Percentiles rank a stretch among this genome's conserved stretches.
These are phyloP conservation scores for Nigrospora osmanthi DNA, from an alignment of 2,329 filamentous ascomycete genomes.

Conservation along the genomic window DNA sequence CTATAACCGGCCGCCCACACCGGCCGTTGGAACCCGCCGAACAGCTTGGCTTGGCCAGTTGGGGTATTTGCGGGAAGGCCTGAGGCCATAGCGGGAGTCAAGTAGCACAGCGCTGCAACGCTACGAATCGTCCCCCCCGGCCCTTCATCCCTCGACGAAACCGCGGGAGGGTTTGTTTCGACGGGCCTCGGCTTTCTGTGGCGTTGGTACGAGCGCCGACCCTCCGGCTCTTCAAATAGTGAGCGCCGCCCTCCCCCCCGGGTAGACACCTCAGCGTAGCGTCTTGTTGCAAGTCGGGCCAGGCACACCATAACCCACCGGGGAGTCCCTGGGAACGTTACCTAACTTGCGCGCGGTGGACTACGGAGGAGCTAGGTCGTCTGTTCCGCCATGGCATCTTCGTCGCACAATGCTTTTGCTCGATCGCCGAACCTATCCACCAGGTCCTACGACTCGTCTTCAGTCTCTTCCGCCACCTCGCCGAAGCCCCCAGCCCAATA, in stretches of 20 bases:
- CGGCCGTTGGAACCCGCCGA: not conserved
- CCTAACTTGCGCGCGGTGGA: slow-evolving; percentile 22
- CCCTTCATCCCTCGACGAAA: too few relatives aligned
- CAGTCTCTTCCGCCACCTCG: slow-evolving; percentile 54
- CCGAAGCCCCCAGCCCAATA: slow-evolving; percentile 47
- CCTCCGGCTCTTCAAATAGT: too few relatives aligned
- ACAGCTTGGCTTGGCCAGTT: slow-evolving; percentile 1
- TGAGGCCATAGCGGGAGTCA: slow-evolving; percentile 9
- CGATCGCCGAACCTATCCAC: slow-evolving; percentile 55
- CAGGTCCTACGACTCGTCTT: slow-evolving; percentile 57
- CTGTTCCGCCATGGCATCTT: slow-evolving; percentile 41
- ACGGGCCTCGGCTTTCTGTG: too few relatives aligned
- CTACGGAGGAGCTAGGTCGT: slow-evolving; percentile 20
- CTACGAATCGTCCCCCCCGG: not conserved
- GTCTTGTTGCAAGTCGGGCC: too few relatives aligned
- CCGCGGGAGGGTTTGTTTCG: too few relatives aligned
- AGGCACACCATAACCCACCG: slow-evolving; percentile 22
- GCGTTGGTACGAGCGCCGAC: too few relatives aligned
- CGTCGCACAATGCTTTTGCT: slow-evolving; percentile 48
- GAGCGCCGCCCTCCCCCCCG: too few relatives aligned
- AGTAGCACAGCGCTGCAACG: slow-evolving; percentile 18
- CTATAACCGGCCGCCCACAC: slow-evolving; percentile 1
- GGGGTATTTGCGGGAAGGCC: too few relatives aligned
- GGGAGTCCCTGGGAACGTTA: slow-evolving; percentile 27
- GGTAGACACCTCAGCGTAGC: too few relatives aligned